These are phyloP conservation scores for Puccinia brachypodii DNA, from an alignment of 1,284 basidiomycete genomes.

Conservation along the genomic window DNA sequence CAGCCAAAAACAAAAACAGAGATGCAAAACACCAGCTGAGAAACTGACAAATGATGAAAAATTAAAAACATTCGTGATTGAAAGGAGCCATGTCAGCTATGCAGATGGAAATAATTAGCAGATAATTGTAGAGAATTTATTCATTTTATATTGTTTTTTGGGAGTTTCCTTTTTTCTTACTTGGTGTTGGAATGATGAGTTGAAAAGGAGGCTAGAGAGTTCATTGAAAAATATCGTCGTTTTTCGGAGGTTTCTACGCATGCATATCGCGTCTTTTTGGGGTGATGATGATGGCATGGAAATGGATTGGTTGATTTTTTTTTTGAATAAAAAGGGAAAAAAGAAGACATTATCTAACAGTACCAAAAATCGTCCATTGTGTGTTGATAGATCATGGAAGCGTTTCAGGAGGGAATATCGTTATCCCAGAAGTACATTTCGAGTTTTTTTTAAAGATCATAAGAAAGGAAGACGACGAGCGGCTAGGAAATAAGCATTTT, in stretches of 20 bases:
- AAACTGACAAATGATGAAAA: background rate
- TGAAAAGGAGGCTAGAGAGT: background rate
- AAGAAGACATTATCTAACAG: too few species aligned
- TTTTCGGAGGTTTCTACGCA: too few species aligned
- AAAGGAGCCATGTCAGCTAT: slow-evolving; percentile 2
- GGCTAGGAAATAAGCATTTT: background rate
- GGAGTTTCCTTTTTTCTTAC: background rate
- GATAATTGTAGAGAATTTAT: too few species aligned
- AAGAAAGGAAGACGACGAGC: background rate
- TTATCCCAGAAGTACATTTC: background rate
- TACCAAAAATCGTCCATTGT: background rate
- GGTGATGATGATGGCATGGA: background rate
- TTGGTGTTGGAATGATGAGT: too few species aligned
- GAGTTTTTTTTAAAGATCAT: background rate
- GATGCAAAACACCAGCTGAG: background rate
- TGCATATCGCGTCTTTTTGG: too few species aligned
- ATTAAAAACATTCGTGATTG: background rate
- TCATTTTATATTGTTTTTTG: too few species aligned
- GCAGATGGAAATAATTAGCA: too few species aligned
- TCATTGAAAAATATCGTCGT: background rate
- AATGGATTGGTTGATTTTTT: background rate
- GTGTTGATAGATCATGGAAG: background rate
- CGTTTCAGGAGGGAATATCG: background rate
- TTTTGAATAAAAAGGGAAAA: too few species aligned
- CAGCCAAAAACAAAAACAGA: background rate